Evolutionary conservation across 1,139 yeast genomes (phyloP).

Genomic region (Yarrowia galli): DNA sequence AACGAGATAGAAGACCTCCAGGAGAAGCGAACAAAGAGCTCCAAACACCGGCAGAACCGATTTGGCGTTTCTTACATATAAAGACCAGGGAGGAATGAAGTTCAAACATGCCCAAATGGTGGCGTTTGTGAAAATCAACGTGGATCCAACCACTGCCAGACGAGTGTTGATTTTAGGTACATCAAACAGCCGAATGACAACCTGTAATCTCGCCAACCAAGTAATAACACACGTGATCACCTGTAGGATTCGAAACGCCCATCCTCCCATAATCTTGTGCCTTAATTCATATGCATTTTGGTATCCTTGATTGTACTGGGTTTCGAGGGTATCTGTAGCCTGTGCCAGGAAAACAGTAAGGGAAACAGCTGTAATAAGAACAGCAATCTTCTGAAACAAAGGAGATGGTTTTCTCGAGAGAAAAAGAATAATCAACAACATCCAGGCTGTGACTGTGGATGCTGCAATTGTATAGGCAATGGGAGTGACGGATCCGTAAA

Average conservation of each 20-base stretch:
- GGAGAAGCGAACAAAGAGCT: slow-evolving; percentile 60
- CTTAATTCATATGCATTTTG: slow-evolving; percentile 63
- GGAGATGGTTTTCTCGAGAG: slow-evolving; percentile 50
- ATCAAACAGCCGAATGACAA: slow-evolving; percentile 72
- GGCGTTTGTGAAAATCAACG: slow-evolving; percentile 53
- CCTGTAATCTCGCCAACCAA: slow-evolving; percentile 80
- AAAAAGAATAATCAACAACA: slow-evolving; percentile 48
- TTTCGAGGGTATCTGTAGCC: slow-evolving; percentile 45
- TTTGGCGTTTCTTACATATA: slow-evolving; percentile 14
- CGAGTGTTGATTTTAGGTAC: slow-evolving; percentile 72
- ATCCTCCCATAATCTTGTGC: slow-evolving; percentile 56
- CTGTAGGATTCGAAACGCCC: slow-evolving; percentile 66
- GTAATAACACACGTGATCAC: slow-evolving; percentile 66
- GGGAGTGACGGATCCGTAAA: slow-evolving; percentile 51
- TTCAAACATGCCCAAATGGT: slow-evolving; percentile 40
- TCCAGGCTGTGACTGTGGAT: slow-evolving; percentile 51
- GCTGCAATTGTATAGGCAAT: slow-evolving; percentile 51
- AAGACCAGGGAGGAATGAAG: slow-evolving; percentile 25
- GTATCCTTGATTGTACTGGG: slow-evolving; percentile 59
- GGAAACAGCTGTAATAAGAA: slow-evolving; percentile 48
- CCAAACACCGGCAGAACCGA: slow-evolving; percentile 36
- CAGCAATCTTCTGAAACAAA: slow-evolving; percentile 50
- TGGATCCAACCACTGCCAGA: slow-evolving; percentile 66
- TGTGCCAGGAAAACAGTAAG: slow-evolving; percentile 48
- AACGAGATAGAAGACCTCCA: slow-evolving; percentile 74